Base-by-base conservation (phyloP, 176 grass and related monocot genomes). In the Oropetium thomaeum region DNA sequence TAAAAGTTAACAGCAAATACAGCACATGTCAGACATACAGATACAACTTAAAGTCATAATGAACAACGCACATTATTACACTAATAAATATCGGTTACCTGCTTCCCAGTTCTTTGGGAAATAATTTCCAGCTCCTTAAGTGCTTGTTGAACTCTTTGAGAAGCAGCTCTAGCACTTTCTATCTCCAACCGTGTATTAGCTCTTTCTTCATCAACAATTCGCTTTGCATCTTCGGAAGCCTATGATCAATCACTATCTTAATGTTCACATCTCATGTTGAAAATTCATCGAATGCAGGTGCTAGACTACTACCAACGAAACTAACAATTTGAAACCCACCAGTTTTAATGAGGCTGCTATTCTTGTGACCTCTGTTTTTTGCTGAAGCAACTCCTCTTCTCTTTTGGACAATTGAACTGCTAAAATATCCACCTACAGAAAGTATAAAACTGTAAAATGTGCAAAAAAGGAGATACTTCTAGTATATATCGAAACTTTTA, bases 221-320 rank as follows among this genome's bases (percentile, higher is more conserved):
- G 87, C 80, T 81, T 82, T 19, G 92, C 92, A 87, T 87, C 89
- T 92, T 89, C 89, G 82, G 89, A 92, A 84, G 89, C 88, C 89
- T 96, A 85, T 62, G 42, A 48, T 20, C 69, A 34, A 42, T 22
- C 22, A 10, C 17, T 41, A 53, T 74, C 14, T 33, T 38, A 67
- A 85, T 11, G 16, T 38, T 53, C 67, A 49, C 16, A 17, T 57
- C n/a, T 64, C 37, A n/a, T 75, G 26, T 47, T 44, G 10, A 22
- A 60, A 31, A 22, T 3, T 72, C 7, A 58, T 62, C 34, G 16
- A 32, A 77, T 71, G 7, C 25, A 77, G 14, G 62, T 70, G 73
- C 5, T 15, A n/a, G 32, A 14, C 20, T 60, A 31, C 9, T 74
- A 27, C 26, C 54, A 48, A 47, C 5, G 2, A 48, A 71, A 58